Evolutionary conservation across 441 rosid species (phyloP), one percentile per base, ranked within the genome.

Genomic region (Raphanus hybrid): DNA sequence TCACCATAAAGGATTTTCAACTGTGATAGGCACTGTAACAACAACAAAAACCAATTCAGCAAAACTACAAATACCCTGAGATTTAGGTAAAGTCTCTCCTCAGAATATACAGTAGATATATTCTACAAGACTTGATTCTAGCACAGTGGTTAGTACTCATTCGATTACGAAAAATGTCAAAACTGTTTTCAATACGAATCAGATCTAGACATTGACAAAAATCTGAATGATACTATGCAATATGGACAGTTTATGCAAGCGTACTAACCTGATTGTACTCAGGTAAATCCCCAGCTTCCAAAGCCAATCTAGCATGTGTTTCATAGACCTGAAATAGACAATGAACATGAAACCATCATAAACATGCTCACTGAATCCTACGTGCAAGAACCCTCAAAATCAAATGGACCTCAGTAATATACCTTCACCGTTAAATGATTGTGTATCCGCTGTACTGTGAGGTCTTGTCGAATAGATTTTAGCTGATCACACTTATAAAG

Each of bases 391-490:
- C 48, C 16, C 26, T 61, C 62, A 15, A 52, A 58, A 66, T 50
- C n/a, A 70, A 26, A 60, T 15, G 34, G 66, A 67, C 52, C n/a
- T 71, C 35, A 29, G 12, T 67, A 35, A 69, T 73, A 78, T 82
- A 94, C 99, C 98, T 87, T 92, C 65, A 84, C 98, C 0, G 98
- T 96, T 57, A 96, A 87, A 70, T 87, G 87, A 86, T 94, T 94
- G 78, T 87, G 86, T 76, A 94, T 96, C 64, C 98, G 82, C 81
- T 96, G 99, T 26, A 96, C 99, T 6, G 98, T 96, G 74, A 96
- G 86, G 82, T 96, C 98, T 85, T 96, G 99, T 45, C 99, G 99
- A 81, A 96, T 94, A 69, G 99, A 96, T 79, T 96, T 96, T 87
- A 96, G 82, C 78, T 96, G 98, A 85, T 96, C 98, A 79, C 99